Evolutionary conservation across 345 rosid species (phyloP).

Genomic region (Syzygium oleosum): DNA sequence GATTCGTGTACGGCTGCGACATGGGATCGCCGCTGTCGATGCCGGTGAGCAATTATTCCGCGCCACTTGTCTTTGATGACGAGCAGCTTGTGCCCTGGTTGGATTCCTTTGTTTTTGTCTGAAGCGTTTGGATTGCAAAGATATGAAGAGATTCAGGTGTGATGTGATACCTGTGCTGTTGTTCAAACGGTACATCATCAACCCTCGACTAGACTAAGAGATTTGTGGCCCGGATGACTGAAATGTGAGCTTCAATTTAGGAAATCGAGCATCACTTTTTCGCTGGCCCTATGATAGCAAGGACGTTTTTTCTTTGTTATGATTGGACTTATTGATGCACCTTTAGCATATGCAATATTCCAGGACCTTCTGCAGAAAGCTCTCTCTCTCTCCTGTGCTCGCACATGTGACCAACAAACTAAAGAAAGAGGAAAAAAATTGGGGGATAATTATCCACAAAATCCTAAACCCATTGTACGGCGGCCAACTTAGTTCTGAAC

Average conservation of each 20-base stretch:
- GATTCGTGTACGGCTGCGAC: neutral
- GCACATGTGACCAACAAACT: neutral
- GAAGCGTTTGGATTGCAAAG: conserved; percentile 14
- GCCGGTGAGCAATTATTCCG: neutral
- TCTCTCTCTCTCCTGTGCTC: neutral
- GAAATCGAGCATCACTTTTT: neutral
- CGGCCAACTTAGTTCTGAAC: no score
- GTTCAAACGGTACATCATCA: neutral
- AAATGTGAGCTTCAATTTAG: neutral
- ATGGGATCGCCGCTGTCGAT: neutral
- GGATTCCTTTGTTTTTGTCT: conserved; percentile 36
- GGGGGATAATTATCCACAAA: no score
- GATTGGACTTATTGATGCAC: neutral
- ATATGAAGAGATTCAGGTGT: neutral
- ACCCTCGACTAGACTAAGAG: neutral
- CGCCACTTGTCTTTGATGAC: conserved; percentile 18
- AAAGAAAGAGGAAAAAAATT: neutral
- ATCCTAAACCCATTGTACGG: no score
- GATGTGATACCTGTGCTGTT: neutral
- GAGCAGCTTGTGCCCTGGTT: conserved; percentile 33
- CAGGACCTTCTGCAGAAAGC: neutral
- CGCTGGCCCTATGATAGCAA: neutral
- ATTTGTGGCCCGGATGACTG: neutral
- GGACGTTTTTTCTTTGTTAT: neutral
- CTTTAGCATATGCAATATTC: neutral